Evolutionary conservation across 2,329 filamentous ascomycete genomes (phyloP).

Genomic region (Penicillium oxalicum): DNA sequence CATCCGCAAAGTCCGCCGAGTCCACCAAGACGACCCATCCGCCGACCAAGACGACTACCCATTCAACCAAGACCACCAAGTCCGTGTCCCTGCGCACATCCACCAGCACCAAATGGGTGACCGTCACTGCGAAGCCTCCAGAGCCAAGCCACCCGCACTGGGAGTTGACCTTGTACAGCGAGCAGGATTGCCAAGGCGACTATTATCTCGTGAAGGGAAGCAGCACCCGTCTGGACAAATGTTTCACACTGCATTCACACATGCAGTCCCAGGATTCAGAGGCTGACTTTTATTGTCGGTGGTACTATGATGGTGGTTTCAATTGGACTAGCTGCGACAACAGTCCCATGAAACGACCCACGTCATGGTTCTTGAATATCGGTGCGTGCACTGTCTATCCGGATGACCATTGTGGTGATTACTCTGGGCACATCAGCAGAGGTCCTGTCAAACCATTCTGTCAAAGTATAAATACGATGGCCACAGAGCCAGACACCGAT

Average conservation of each 20-base stretch:
- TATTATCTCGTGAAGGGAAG: constrained; percentile 11
- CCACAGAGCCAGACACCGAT: not conserved
- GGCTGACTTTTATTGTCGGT: constrained; percentile 4
- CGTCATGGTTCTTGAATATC: constrained; percentile 8
- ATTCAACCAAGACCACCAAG: not conserved
- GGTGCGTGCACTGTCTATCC: constrained; percentile 5
- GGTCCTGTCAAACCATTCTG: not conserved
- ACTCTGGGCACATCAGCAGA: not conserved
- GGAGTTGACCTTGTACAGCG: constrained; percentile 7
- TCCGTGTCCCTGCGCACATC: not conserved
- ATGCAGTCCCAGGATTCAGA: not conserved
- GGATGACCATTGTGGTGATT: not conserved
- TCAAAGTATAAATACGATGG: not conserved
- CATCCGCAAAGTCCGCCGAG: not conserved
- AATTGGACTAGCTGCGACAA: constrained; percentile 6
- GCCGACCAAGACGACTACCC: not conserved
- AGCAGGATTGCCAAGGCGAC: constrained; percentile 7
- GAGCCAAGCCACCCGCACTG: not conserved
- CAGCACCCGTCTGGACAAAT: not conserved
- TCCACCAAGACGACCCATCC: not conserved
- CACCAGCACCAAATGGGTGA: not conserved
- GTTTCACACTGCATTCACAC: constrained; percentile 1
- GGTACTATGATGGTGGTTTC: constrained; percentile 1
- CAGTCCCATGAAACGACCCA: not conserved
- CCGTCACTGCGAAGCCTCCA: not conserved